A percentile compares a stretch with the other conserved stretches of the same genome.
Conservation (phyloP, 257 asterid genomes). For the Gentiana straminea region DNA sequence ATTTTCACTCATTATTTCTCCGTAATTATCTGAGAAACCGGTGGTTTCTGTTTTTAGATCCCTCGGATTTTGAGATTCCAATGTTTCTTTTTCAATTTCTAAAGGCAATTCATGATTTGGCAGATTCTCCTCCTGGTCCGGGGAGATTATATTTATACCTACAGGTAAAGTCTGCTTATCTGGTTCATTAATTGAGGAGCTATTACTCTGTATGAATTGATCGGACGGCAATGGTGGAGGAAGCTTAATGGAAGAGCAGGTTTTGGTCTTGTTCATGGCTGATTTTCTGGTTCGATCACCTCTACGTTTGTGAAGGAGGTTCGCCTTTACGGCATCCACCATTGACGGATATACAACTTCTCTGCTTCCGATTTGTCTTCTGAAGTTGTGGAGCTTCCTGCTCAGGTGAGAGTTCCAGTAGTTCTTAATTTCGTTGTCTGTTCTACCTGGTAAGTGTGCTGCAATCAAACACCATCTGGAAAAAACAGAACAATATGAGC, state of each 20-base stretch:
- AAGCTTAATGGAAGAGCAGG: not conserved
- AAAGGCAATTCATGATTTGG: too few relatives aligned
- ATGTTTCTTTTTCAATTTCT: too few relatives aligned
- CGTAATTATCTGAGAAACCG: too few relatives aligned
- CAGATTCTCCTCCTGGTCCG: too few relatives aligned
- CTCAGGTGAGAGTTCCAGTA: slow-evolving; percentile 89
- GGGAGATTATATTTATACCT: too few relatives aligned
- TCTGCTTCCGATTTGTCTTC: slow-evolving; percentile 11
- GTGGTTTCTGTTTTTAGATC: too few relatives aligned
- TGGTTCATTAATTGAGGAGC: too few relatives aligned
- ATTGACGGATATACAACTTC: slow-evolving; percentile 14
- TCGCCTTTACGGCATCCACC: slow-evolving; percentile 11
- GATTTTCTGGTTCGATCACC: slow-evolving; percentile 16
- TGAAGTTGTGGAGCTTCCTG: slow-evolving; percentile 37
- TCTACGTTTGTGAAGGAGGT: slow-evolving; percentile 10
- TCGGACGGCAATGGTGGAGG: not conserved
- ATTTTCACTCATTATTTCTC: too few relatives aligned
- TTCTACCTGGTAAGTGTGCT: slow-evolving; percentile 72
- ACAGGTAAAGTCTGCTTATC: too few relatives aligned
- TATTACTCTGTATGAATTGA: too few relatives aligned
- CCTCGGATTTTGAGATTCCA: too few relatives aligned
- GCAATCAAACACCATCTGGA: slow-evolving; percentile 84
- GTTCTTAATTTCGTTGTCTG: slow-evolving; percentile 90
- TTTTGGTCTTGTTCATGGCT: slow-evolving; percentile 17
- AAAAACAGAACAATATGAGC: not conserved